These are phyloP conservation scores for Ambrosiella xylebori DNA, from an alignment of 2,329 filamentous ascomycete genomes.

Conservation along the genomic window DNA sequence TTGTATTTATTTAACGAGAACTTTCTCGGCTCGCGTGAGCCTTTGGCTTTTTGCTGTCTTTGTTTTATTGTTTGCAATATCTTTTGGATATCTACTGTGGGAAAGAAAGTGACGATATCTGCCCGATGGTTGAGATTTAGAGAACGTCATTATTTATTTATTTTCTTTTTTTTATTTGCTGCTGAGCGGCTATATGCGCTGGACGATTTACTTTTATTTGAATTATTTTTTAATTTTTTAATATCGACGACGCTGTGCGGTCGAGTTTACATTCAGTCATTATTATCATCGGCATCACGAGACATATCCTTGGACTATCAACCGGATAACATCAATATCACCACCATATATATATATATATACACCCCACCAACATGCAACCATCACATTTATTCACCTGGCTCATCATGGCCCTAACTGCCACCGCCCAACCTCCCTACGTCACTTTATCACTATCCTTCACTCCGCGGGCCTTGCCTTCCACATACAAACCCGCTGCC, in stretches of 20 bases:
- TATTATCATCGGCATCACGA: background rate
- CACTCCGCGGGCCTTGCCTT: background rate
- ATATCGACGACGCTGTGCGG: background rate
- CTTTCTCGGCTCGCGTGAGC: no score
- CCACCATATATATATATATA: background rate
- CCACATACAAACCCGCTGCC: background rate
- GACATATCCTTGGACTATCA: background rate
- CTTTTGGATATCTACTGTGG: no score
- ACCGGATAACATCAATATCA: background rate
- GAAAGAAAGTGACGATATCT: background rate
- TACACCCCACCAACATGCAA: background rate
- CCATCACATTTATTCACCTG: background rate
- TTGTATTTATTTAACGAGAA: no score
- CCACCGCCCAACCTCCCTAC: background rate
- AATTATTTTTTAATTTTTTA: conserved; percentile 1
- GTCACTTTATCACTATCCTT: background rate
- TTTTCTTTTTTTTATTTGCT: background rate
- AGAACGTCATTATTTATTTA: background rate
- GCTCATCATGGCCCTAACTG: background rate
- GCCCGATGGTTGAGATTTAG: background rate
- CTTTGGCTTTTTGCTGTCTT: no score
- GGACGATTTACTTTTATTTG: background rate
- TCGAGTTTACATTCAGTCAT: background rate
- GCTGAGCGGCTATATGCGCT: background rate
- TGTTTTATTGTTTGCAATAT: no score